Base-by-base conservation (phyloP, 2,329 filamentous ascomycete species). In the Cryphonectria radicalis region DNA sequence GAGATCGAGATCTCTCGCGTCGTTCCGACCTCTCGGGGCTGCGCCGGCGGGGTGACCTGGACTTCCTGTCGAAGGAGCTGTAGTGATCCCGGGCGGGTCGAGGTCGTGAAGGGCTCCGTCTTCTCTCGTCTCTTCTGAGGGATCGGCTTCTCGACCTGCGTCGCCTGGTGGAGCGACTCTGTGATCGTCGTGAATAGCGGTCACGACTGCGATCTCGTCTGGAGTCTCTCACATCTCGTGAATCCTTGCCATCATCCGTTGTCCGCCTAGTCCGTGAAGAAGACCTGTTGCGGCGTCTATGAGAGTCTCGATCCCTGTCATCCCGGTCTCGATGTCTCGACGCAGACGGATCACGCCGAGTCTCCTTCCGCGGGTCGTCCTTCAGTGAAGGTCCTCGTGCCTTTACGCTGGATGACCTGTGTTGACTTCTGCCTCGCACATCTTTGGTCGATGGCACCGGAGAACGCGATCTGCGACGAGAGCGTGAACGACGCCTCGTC, bases 381-480 rank as follows among this genome's bases (percentile, higher is more conserved):
- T 63, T 73, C 19, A 67, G 53, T 28, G 66, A 69, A 17, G 66
- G 10, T 28, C 37, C 22, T 50, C 69, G 66, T 50, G 69, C 50
- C 53, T 69, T 71, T 13, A 63, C 66, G 60, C 72, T 73, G 32
- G 69, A 70, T 28, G 72, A 71, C 28, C 72, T 66, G 32, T 71
- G 69, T 25, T 67, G 72, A 57, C 69, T 73, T 53, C 72, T 71
- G 59, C 69, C 69, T 46, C 72, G 72, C 32, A 73, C 76, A 63
- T 77, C 80, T 42, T 78, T 77, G 28, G 81, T 79, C 64, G 73
- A 72, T 57, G 78, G 77, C 19, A 73, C 76, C 62, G 78, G 72
- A 43, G 69, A 64, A 46, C 76, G 77, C 0, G 78, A 79, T 50
- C 62, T 73, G 43, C 43, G 69, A 19, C 66, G 72, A 32, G 72